Evolutionary conservation across 2,329 filamentous ascomycete genomes (phyloP).

Genomic region (Diaporthe australafricana): DNA sequence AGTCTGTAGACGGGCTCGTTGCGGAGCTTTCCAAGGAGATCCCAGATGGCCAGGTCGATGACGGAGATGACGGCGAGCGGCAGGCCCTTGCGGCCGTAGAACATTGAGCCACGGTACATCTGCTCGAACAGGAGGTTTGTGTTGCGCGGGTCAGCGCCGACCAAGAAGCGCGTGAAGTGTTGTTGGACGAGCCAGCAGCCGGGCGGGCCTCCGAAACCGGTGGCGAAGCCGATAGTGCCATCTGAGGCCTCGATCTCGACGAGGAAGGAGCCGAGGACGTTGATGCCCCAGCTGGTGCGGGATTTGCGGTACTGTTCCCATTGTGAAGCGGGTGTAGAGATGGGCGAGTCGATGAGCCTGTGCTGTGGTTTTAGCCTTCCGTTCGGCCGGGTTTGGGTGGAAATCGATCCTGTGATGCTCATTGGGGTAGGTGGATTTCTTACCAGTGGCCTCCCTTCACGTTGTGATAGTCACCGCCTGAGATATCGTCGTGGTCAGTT

Average conservation of each 20-base stretch:
- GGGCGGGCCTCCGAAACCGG: conserved; percentile 92
- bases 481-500: conserved; percentile 41
- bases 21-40: conserved; percentile 89
- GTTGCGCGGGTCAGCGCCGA: conserved; percentile 89
- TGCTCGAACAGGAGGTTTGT: conserved; percentile 94
- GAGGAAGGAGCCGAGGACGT: conserved; percentile 91
- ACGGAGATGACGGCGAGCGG: conserved; percentile 93
- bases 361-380: conserved; percentile 45
- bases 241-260: conserved; percentile 90
- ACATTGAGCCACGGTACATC: conserved; percentile 97
- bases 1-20: conserved; percentile 95
- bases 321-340: conserved; percentile 90
- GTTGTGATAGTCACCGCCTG: conserved; percentile 91
- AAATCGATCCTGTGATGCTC: neutral
- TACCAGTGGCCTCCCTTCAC: conserved; percentile 80
- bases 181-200: conserved; percentile 94
- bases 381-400: neutral
- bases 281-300: conserved; percentile 94
- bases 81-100: conserved; percentile 94
- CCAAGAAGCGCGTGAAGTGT: conserved; percentile 92
- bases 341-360: conserved; percentile 92
- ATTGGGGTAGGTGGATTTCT: conserved; percentile 39
- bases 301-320: conserved; percentile 91
- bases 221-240: conserved; percentile 94
- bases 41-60: conserved; percentile 93